These are phyloP conservation scores for Solanum hybrid DNA, from an alignment of 305 asterid genomes.

Conservation along the genomic window DNA sequence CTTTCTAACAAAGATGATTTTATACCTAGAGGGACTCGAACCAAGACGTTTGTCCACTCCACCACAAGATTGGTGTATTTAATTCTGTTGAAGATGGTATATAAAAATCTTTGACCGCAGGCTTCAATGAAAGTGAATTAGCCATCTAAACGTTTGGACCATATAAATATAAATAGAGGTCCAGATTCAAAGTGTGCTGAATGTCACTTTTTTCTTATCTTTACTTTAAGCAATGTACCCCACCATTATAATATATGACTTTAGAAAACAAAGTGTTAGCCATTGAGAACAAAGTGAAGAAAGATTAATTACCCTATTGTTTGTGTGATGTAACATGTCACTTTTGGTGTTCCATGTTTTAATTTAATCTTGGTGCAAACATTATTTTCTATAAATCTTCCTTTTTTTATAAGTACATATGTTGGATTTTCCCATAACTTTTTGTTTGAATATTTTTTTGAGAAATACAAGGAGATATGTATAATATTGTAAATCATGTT, in stretches of 20 bases:
- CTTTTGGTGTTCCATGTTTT: not conserved
- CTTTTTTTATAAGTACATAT: not conserved
- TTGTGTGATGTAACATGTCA: not conserved
- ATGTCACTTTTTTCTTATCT: not conserved
- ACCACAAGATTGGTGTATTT: not conserved
- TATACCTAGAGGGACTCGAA: not conserved
- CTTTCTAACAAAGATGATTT: not conserved
- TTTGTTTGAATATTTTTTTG: not conserved
- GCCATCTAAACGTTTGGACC: not conserved
- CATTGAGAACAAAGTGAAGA: not conserved
- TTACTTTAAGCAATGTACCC: not conserved
- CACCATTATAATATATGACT: not conserved
- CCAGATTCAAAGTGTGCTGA: not conserved
- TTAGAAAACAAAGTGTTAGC: not conserved
- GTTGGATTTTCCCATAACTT: not conserved
- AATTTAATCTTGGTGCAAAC: not conserved
- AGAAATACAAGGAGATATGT: not conserved
- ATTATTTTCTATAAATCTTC: not conserved
- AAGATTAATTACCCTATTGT: not conserved
- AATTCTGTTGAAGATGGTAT: not conserved
- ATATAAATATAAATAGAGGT: not conserved
- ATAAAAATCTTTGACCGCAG: not conserved
- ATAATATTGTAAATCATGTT: not conserved
- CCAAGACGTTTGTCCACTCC: not conserved
- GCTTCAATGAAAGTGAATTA: not conserved